phyloP scores from a whole-genome alignment of 2,329 filamentous ascomycete genomes.

The Fonsecaea nubica region DNA sequence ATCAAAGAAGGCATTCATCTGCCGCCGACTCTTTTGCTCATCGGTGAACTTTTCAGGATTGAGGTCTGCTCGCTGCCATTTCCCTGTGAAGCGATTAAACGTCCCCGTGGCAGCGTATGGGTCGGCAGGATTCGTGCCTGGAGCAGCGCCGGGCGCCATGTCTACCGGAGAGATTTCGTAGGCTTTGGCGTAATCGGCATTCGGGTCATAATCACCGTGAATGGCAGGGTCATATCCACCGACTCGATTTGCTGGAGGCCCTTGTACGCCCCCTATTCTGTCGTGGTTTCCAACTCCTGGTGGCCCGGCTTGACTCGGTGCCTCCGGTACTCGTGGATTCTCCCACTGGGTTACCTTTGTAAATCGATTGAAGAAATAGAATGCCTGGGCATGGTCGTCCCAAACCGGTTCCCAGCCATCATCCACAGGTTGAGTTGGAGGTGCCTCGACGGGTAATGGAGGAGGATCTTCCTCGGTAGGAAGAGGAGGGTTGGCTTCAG shows the following conservation, averaged over 20 bases:
- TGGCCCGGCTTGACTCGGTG: slow-evolving; percentile 39
- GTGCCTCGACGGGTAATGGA: slow-evolving; percentile 61
- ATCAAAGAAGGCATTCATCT: slow-evolving; percentile 95
- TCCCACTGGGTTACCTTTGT: slow-evolving; percentile 81
- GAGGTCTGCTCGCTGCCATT: slow-evolving; percentile 73
- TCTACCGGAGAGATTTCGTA: slow-evolving; percentile 49
- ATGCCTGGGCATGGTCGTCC: slow-evolving; percentile 71
- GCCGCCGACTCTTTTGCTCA: slow-evolving; percentile 82
- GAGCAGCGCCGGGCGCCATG: slow-evolving; percentile 44
- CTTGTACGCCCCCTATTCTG: slow-evolving; percentile 46
- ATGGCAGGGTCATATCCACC: slow-evolving; percentile 95
- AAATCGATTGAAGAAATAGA: slow-evolving; percentile 85
- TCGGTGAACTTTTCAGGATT: slow-evolving; percentile 80
- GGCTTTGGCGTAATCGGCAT: slow-evolving; percentile 85
- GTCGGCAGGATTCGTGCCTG: slow-evolving; percentile 51
- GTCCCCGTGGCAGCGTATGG: slow-evolving; percentile 71
- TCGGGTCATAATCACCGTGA: slow-evolving; percentile 95
- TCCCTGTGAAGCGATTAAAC: slow-evolving; percentile 92
- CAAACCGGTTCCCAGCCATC: slow-evolving; percentile 83
- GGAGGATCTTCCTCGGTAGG: slow-evolving; percentile 54
- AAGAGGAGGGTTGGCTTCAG: slow-evolving; percentile 45
- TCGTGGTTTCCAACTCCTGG: slow-evolving; percentile 42
- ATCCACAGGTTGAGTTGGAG: slow-evolving; percentile 55
- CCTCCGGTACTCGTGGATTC: slow-evolving; percentile 75
- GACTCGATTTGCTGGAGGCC: slow-evolving; percentile 46